Evolutionary conservation across 306 rosid genomes (phyloP).

Genomic region (Gillenia trifoliata): DNA sequence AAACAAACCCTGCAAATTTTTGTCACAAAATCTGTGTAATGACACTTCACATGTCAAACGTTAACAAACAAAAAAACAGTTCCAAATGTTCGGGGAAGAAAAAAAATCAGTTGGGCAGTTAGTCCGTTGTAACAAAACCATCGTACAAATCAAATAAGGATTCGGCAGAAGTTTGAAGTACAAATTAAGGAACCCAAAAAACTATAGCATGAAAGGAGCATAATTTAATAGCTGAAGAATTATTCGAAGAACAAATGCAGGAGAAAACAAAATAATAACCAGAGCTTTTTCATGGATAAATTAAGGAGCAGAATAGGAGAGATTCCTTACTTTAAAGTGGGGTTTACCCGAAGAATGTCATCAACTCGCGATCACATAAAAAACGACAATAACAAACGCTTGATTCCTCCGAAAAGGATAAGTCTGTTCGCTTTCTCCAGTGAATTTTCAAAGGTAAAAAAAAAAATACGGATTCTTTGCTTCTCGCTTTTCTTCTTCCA

Average conservation of each 20-base stretch:
- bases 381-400: conserved; percentile 12
- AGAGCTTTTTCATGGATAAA: conserved; percentile 14
- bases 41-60: background rate
- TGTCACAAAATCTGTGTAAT: background rate
- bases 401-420: conserved; percentile 21
- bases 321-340: conserved; percentile 59
- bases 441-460: conserved; percentile 17
- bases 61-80: background rate
- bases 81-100: background rate
- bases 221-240: background rate
- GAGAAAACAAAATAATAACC: conserved; percentile 17
- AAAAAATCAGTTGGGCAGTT: background rate
- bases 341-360: conserved; percentile 33
- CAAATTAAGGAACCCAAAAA: background rate
- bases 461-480: conserved; percentile 48
- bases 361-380: conserved; percentile 12
- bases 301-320: conserved; percentile 10
- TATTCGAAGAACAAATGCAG: background rate
- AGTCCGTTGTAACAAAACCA: background rate
- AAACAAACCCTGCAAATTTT: background rate
- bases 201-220: background rate
- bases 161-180: background rate
- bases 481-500: conserved; percentile 15
- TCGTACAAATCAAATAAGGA: background rate
- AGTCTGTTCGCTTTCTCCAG: conserved; percentile 22